phyloP scores from a whole-genome alignment of 768 basidiomycete genomes.

The Xanthoconium purpureum region DNA sequence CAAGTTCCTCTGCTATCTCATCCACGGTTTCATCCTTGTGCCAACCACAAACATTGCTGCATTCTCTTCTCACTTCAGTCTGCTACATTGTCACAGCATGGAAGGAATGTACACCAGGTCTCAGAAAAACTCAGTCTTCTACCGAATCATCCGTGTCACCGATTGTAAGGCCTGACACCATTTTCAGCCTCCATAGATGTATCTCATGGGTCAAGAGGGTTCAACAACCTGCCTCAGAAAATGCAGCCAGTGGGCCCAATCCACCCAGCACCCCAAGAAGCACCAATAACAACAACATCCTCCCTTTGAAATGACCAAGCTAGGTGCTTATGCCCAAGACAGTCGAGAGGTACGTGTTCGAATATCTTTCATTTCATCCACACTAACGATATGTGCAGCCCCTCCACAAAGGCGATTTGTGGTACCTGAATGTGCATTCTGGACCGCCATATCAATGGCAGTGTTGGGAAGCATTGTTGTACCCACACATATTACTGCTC shows the following conservation, averaged over 20 bases:
- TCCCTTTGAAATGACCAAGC: slow-evolving; percentile 46
- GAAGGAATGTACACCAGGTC: slow-evolving; percentile 68
- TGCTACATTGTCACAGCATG: slow-evolving; percentile 77
- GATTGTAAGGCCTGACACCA: slow-evolving; percentile 24
- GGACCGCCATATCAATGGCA: slow-evolving; percentile 75
- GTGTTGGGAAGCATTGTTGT: slow-evolving; percentile 77
- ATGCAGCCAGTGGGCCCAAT: slow-evolving; percentile 4
- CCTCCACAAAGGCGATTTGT: slow-evolving; percentile 77
- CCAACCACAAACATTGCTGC: slow-evolving; percentile 62
- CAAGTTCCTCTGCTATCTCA: slow-evolving; percentile 27
- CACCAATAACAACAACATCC: slow-evolving; percentile 35
- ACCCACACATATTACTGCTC: slow-evolving; percentile 78
- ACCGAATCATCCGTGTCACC: slow-evolving; percentile 41
- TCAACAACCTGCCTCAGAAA: slow-evolving; percentile 14
- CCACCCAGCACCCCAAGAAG: slow-evolving; percentile 29
- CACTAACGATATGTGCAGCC: slow-evolving; percentile 52
- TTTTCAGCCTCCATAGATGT: slow-evolving; percentile 35
- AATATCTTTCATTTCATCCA: not conserved
- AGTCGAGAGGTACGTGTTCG: slow-evolving; percentile 41
- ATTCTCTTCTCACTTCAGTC: slow-evolving; percentile 70
- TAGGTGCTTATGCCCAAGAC: slow-evolving; percentile 40
- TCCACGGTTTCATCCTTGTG: slow-evolving; percentile 54
- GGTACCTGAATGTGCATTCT: slow-evolving; percentile 92
- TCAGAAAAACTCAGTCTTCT: slow-evolving; percentile 34
- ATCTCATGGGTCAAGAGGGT: slow-evolving; percentile 24